phyloP scores from a whole-genome alignment of 257 asterid genomes.

The Lantana camara region DNA sequence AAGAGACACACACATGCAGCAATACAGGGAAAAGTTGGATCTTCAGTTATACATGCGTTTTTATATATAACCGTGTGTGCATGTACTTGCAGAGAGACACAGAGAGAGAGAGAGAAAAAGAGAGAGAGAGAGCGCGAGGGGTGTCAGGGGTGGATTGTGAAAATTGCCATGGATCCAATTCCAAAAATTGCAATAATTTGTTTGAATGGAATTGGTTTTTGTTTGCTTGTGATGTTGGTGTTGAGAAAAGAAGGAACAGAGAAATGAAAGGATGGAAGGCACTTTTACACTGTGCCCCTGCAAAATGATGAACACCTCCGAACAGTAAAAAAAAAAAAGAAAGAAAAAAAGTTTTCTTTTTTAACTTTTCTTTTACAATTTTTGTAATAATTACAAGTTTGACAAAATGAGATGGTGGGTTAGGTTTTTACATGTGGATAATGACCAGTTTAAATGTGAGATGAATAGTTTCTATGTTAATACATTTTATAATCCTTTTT shows the following conservation, averaged over 20 bases:
- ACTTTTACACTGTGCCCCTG: slow-evolving; percentile 26
- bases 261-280: slow-evolving; percentile 10
- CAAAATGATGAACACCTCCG: slow-evolving; percentile 25
- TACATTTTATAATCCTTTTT: no score
- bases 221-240: slow-evolving; percentile 25
- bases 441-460: no score
- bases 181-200: slow-evolving; percentile 23
- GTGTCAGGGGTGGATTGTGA: slow-evolving; percentile 40
- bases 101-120: slow-evolving; percentile 16
- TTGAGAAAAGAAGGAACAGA: slow-evolving; percentile 36
- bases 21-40: slow-evolving; percentile 33
- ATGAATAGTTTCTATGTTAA: no score
- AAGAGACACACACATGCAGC: slow-evolving; percentile 33
- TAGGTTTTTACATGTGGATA: no score
- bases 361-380: no score
- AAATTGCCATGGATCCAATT: slow-evolving; percentile 27
- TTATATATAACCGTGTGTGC: slow-evolving; percentile 27
- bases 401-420: no score
- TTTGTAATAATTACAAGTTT: no score
- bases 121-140: slow-evolving; percentile 22
- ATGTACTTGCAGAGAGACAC: slow-evolving; percentile 33
- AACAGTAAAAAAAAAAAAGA: not conserved
- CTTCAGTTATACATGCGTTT: slow-evolving; percentile 23
- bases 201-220: no score
- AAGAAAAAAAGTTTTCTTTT: not conserved